A percentile compares a stretch with the other conserved stretches of the same genome.
Conservation (phyloP, 179 eudicot species). For the Silene noctiflora region DNA sequence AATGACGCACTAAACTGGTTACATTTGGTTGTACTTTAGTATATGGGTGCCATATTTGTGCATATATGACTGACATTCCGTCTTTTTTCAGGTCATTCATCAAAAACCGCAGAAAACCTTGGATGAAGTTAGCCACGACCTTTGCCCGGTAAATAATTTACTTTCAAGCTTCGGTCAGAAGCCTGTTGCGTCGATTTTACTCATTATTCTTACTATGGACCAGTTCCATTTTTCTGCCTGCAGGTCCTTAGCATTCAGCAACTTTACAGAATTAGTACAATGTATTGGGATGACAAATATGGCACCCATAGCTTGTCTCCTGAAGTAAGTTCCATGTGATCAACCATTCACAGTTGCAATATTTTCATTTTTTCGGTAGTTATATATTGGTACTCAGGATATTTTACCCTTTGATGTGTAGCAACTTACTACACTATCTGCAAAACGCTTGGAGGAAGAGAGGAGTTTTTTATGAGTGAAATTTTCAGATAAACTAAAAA, state of each 20-base stretch:
- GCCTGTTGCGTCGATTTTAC: constrained; percentile 15
- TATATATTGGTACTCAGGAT: no score
- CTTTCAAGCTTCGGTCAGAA: constrained; percentile 22
- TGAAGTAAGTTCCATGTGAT: constrained; percentile 56
- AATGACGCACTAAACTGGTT: no score
- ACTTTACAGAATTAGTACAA: constrained; percentile 87
- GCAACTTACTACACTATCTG: neutral
- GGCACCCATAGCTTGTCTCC: constrained; percentile 88
- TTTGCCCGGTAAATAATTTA: constrained; percentile 68
- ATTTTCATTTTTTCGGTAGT: neutral
- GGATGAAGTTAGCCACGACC: constrained; percentile 91
- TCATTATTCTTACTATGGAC: constrained; percentile 26
- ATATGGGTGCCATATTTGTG: neutral
- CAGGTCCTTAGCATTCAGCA: constrained; percentile 94
- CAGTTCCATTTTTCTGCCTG: constrained; percentile 22
- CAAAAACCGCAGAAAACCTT: constrained; percentile 86
- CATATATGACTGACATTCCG: neutral
- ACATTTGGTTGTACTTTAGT: neutral
- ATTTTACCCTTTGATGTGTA: neutral
- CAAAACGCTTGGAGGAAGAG: neutral
- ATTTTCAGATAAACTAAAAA: neutral
- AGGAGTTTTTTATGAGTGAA: no score
- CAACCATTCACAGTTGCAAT: neutral
- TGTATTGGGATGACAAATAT: constrained; percentile 94
- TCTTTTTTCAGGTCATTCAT: constrained; percentile 65